Conservation (phyloP, 345 rosid species). For the Euphorbia lathyris region DNA sequence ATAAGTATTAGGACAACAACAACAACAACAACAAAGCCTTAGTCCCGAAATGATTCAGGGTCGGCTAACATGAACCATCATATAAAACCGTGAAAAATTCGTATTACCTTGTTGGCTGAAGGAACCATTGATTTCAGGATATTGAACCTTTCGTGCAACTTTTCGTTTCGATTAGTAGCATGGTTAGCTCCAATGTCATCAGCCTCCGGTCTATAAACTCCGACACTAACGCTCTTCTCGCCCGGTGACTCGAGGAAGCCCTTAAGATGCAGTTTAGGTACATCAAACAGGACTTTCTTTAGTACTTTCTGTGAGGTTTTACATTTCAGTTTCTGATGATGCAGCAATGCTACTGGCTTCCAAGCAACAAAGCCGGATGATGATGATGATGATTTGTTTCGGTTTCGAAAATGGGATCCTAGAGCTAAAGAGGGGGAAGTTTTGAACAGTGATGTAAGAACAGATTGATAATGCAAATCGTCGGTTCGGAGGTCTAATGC, state of each 20-base stretch:
- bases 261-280: conserved; percentile 56
- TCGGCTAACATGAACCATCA: no score
- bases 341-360: conserved; percentile 39
- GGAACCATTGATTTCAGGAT: conserved; percentile 69
- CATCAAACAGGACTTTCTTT: conserved; percentile 71
- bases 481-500: conserved; percentile 33
- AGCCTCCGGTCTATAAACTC: conserved; percentile 43
- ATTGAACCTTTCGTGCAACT: conserved; percentile 50
- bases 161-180: conserved; percentile 44
- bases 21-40: no score
- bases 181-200: conserved; percentile 44
- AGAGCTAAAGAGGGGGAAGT: conserved; percentile 55
- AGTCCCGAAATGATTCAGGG: no score
- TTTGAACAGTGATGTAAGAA: conserved; percentile 59
- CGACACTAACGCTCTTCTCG: conserved; percentile 29
- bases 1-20: neutral
- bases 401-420: conserved; percentile 46
- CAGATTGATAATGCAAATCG: conserved; percentile 59
- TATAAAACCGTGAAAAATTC: no score
- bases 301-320: conserved; percentile 49
- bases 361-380: conserved; percentile 61
- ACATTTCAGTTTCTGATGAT: conserved; percentile 19
- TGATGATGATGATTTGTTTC: conserved; percentile 38
- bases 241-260: conserved; percentile 36
- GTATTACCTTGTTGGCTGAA: conserved; percentile 60